Evolutionary conservation across 1,139 yeast species (phyloP).

Genomic region (Pichia sp.): DNA sequence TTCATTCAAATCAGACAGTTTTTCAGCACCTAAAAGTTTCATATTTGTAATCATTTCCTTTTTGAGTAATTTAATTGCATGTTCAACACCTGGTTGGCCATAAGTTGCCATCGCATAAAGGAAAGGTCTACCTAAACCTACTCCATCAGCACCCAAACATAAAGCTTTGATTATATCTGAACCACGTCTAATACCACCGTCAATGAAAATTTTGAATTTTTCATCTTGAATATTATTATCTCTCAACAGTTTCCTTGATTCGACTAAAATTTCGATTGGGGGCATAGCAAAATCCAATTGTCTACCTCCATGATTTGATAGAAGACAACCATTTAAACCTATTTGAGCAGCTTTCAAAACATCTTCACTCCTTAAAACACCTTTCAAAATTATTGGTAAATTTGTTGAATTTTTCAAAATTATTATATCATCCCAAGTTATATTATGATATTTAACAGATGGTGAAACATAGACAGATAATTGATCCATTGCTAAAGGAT

Average conservation of each 20-base stretch:
- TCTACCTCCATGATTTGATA: constrained; percentile 73
- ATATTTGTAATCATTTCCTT: constrained; percentile 50
- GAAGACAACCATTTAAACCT: constrained; percentile 53
- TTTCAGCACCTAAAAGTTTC: constrained; percentile 49
- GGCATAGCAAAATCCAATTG: constrained; percentile 63
- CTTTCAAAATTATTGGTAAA: constrained; percentile 49
- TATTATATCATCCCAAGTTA: constrained; percentile 31
- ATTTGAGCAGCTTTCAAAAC: constrained; percentile 47
- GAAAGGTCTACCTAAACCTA: constrained; percentile 69
- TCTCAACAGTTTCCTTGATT: constrained; percentile 50
- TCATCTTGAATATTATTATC: constrained; percentile 33
- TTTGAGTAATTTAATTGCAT: constrained; percentile 46
- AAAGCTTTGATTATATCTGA: constrained; percentile 61
- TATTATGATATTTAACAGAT: constrained; percentile 28
- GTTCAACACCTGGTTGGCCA: constrained; percentile 61
- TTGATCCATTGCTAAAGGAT: constrained; percentile 19
- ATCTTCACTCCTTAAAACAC: constrained; percentile 48
- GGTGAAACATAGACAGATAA: constrained; percentile 23
- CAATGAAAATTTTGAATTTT: constrained; percentile 45
- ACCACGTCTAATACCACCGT: constrained; percentile 67
- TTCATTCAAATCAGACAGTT: constrained; percentile 39
- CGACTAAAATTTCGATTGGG: constrained; percentile 62
- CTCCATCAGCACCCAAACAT: constrained; percentile 65
- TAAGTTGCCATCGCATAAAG: constrained; percentile 64
- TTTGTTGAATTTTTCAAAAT: constrained; percentile 37